Base-by-base conservation (phyloP, 1,284 basidiomycete species). In the Sporisorium sorghi region DNA sequence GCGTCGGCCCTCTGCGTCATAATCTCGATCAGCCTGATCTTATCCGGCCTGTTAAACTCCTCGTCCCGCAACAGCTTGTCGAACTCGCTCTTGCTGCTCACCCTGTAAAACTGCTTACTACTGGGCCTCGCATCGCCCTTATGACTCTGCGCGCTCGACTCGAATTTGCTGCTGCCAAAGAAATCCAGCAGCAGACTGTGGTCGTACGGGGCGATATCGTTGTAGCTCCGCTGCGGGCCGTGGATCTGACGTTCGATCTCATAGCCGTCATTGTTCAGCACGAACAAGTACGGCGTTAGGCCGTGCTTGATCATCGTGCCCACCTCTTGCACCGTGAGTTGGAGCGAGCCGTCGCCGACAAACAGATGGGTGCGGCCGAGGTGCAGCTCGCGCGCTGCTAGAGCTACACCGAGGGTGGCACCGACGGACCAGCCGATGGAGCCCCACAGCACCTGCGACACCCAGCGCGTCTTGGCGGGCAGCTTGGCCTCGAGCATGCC, bases 371-470 rank as follows among this genome's bases (percentile, higher is more conserved):
- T 90, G 46, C 94, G 87, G 26, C 85, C 82, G 9, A 79, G 65
- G 19, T 68, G 86, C 6, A 87, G 86, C 57, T 94, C 92, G 48
- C 87, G 86, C 1, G 91, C 93, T 5, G 92, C 95, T 42, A 95
- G 86, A 2, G 92, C 89, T 9, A 90, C 90, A 42, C 93, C 93
- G 1, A 93, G 71, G 1, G 78, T 55, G 7, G 85, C 85, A 83
- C 93, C 93, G 43, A 92, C 90, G 17, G 91, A 90, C 90, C 91
- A 95, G 0, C 93, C 93, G 75, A 95, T 96, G 58, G 89, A 90
- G 39, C 92, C 92, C 90, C 91, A 94, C 5, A 94, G 85, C 42
- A 94, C 76, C 88, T 84, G 78, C 28, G 83, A 82, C 80, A 32
- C 85, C 84, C 66, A 86, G 81, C 19, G 82, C 46, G 56, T 58